A percentile compares a stretch with the other conserved stretches of the same genome.
Conservation (phyloP, 2,329 filamentous ascomycete genomes). For the Sporothrix mexicana region DNA sequence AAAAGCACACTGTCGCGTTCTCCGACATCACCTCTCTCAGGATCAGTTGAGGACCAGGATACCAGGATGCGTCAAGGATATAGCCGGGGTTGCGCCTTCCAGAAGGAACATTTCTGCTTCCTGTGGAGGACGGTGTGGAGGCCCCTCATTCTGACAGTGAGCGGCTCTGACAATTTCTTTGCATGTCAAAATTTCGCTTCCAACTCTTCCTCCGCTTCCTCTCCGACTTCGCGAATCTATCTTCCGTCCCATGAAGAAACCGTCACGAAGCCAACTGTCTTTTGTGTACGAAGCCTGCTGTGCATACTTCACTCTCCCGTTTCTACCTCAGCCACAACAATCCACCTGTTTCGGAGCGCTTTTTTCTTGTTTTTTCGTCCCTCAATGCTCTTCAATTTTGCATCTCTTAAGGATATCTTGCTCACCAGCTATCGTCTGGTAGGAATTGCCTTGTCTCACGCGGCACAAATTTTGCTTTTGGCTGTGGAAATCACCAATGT, state of each 20-base stretch:
- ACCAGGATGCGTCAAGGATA: conserved; percentile 11
- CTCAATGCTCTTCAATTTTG: not conserved
- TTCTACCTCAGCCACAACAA: not conserved
- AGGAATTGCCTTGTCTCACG: conserved; percentile 5
- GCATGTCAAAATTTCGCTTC: conserved; percentile 24
- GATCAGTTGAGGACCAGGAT: not conserved
- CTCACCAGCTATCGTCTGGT: not conserved
- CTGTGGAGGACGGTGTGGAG: not conserved
- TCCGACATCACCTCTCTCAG: conserved; percentile 5
- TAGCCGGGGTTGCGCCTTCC: conserved; percentile 11
- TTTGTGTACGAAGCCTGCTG: not conserved
- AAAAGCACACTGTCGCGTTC: not conserved
- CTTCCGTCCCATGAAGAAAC: not conserved
- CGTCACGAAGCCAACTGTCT: no score
- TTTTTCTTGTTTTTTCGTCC: not conserved
- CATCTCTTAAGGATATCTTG: not conserved
- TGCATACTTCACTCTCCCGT: not conserved
- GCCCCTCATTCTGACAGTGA: not conserved
- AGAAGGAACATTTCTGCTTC: conserved; percentile 10
- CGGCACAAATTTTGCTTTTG: not conserved
- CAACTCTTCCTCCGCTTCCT: not conserved
- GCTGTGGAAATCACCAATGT: not conserved
- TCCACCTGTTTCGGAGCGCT: no score
- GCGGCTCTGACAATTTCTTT: conserved; percentile 5
- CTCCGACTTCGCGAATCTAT: not conserved